Evolutionary conservation across 768 basidiomycete genomes (phyloP).

Genomic region (Pleurotus citrinopileatus): DNA sequence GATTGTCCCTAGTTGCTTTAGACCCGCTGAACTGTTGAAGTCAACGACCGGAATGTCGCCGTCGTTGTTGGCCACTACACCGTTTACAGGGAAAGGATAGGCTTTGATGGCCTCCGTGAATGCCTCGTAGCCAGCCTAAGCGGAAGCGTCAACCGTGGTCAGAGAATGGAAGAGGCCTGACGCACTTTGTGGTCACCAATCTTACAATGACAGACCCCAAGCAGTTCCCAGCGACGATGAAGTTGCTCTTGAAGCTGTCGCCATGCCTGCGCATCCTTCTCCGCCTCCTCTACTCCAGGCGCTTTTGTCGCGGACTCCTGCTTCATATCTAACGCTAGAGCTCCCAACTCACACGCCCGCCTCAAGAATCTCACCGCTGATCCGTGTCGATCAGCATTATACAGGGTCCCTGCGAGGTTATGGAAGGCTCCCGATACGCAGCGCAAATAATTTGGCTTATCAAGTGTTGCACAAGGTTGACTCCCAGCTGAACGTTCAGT

Average conservation of each 20-base stretch:
- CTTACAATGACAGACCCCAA: constrained; percentile 77
- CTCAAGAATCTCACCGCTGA: constrained; percentile 67
- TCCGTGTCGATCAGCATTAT: constrained; percentile 58
- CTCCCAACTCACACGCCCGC: constrained; percentile 56
- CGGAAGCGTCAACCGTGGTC: neutral
- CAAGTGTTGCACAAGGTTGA: constrained; percentile 20
- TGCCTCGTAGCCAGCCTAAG: constrained; percentile 54
- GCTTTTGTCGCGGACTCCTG: neutral
- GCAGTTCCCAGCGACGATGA: constrained; percentile 74
- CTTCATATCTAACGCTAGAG: constrained; percentile 37
- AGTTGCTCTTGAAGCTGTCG: constrained; percentile 61
- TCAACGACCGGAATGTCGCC: constrained; percentile 24
- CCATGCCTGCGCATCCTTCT: constrained; percentile 43
- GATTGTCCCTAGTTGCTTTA: constrained; percentile 57
- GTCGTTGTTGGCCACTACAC: constrained; percentile 34
- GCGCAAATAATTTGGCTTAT: constrained; percentile 55
- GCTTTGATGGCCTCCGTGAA: constrained; percentile 47
- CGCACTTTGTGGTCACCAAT: constrained; percentile 73
- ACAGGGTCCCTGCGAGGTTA: constrained; percentile 67
- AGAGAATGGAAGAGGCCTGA: constrained; percentile 11
- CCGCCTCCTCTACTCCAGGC: constrained; percentile 13
- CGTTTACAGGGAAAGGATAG: constrained; percentile 49
- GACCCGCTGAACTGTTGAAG: constrained; percentile 37
- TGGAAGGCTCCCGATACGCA: constrained; percentile 74
- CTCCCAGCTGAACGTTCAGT: too few species aligned